These are phyloP conservation scores for Aspergillus funiculosus DNA, from an alignment of 495 filamentous ascomycete species.

Conservation along the genomic window DNA sequence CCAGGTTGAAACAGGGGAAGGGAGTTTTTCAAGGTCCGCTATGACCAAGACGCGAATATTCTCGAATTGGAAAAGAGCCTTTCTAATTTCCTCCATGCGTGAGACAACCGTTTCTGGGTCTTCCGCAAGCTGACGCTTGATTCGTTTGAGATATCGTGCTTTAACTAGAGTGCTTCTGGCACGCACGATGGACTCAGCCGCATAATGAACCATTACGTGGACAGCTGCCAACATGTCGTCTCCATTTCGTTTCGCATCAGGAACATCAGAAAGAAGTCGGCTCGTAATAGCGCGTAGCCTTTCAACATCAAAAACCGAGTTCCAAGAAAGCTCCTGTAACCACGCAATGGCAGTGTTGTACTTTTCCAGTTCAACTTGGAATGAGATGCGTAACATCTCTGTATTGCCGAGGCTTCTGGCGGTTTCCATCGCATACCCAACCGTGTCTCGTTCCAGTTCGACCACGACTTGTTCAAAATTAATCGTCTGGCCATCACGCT, in stretches of 20 bases:
- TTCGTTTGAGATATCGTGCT: slow-evolving; percentile 77
- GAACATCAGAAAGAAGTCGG: slow-evolving; percentile 86
- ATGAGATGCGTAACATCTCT: slow-evolving; percentile 72
- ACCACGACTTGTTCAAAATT: slow-evolving; percentile 90
- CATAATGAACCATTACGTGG: slow-evolving; percentile 72
- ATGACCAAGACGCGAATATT: slow-evolving; percentile 83
- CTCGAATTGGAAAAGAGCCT: slow-evolving; percentile 65
- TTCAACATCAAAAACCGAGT: slow-evolving; percentile 77
- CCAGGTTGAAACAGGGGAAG: slow-evolving; percentile 80
- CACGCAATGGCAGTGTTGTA: slow-evolving; percentile 78
- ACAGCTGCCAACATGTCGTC: slow-evolving; percentile 63
- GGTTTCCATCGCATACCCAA: slow-evolving; percentile 66
- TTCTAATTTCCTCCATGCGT: slow-evolving; percentile 70
- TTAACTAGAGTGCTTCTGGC: slow-evolving; percentile 81
- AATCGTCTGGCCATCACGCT: slow-evolving; percentile 67
- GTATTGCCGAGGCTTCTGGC: slow-evolving; percentile 63
- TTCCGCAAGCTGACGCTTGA: slow-evolving; percentile 67
- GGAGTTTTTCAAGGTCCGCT: slow-evolving; percentile 70
- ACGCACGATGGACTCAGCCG: slow-evolving; percentile 63
- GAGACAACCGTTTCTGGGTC: slow-evolving; percentile 64
- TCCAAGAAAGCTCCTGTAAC: slow-evolving; percentile 80
- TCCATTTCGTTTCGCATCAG: slow-evolving; percentile 85
- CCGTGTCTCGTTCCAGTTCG: slow-evolving; percentile 83
- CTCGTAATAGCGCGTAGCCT: slow-evolving; percentile 78
- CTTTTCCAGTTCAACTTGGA: slow-evolving; percentile 83